Percentiles rank a stretch among this genome's conserved stretches.
Evolutionary conservation across 768 basidiomycete species (phyloP).

Genomic region (Mycena vitilis): DNA sequence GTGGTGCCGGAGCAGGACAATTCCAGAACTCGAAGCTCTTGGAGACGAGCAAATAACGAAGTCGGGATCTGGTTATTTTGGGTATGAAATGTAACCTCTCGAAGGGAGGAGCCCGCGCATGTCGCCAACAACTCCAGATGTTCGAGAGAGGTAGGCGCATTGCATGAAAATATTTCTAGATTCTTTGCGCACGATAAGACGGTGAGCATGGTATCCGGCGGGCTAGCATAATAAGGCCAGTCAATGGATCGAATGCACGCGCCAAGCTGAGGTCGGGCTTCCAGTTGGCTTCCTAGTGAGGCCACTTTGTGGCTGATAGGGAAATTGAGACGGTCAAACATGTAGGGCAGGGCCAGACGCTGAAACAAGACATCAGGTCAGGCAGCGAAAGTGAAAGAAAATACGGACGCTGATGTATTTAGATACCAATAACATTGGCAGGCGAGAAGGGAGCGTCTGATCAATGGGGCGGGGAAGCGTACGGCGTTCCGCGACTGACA

Average conservation of each 20-base stretch:
- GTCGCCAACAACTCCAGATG: not conserved
- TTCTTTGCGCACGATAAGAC: not conserved
- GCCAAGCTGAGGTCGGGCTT: not conserved
- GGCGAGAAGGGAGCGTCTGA: not conserved
- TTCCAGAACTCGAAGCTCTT: not conserved
- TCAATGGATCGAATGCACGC: not conserved
- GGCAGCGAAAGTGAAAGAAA: not conserved
- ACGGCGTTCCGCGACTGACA: not conserved
- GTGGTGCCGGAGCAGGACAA: not conserved
- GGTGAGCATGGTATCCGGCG: not conserved
- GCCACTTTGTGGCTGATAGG: not conserved
- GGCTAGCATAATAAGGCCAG: too few relatives aligned
- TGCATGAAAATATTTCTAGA: not conserved
- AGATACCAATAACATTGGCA: not conserved
- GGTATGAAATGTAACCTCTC: not conserved
- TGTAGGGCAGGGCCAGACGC: constrained; percentile 7
- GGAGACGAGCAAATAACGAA: not conserved
- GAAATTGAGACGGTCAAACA: not conserved
- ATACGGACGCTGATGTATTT: constrained; percentile 2
- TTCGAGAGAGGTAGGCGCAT: not conserved
- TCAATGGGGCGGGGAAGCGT: not conserved
- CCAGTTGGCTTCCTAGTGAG: not conserved
- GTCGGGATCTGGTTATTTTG: not conserved
- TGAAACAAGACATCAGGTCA: not conserved
- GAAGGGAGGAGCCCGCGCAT: not conserved